Base-by-base conservation (phyloP, 768 basidiomycete species). In the Rossbeevera mucosa region DNA sequence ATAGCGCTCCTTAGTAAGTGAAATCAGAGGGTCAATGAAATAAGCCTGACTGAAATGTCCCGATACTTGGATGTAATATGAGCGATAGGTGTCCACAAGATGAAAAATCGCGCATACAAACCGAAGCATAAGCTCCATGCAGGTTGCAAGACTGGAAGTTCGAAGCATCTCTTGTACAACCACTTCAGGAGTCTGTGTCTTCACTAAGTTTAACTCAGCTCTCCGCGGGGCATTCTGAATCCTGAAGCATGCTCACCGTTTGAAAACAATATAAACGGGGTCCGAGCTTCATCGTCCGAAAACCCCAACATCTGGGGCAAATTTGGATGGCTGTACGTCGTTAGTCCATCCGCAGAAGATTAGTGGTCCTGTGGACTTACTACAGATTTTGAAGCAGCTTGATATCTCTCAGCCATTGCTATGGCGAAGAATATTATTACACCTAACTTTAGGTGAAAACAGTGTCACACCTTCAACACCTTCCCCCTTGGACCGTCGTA, bases 271-370 rank as follows among this genome's bases (percentile, higher is more conserved):
- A 81, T 76, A 54, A 80, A 80, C 0, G 77, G 79, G 0, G 75
- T 77, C 2, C 72, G 72, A 0, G 74, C 64, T 30, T 73, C 67
- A 14, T 73, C 73, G 13, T 72, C 64, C 0, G 78, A 80, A 56
- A 76, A 76, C 1, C 80, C 79, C 7, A 78, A 54, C 71, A 81
- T 73, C 58, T 80, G 78, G 0, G 80, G 79, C 21, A 81, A 61
- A 56, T 77, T 80, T 16, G 79, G 76, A 51, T 80, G 79, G 54
- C 79, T 79, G 33, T 14, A 26, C 16, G 18, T 29, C 7, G 3
- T 55, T 5, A 20, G 7, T 7, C 12, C 18, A 16, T 20, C 9
- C 16, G 20, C 29, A 20, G 44, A 20, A 18, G 7, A 44, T 4
- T 13, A 44, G 20, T 13, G 13, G 20, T 22, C 33, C 14, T 30